Evolutionary conservation across 1,284 basidiomycete genomes (phyloP).

Genomic region (Exobasidium rhododendri): DNA sequence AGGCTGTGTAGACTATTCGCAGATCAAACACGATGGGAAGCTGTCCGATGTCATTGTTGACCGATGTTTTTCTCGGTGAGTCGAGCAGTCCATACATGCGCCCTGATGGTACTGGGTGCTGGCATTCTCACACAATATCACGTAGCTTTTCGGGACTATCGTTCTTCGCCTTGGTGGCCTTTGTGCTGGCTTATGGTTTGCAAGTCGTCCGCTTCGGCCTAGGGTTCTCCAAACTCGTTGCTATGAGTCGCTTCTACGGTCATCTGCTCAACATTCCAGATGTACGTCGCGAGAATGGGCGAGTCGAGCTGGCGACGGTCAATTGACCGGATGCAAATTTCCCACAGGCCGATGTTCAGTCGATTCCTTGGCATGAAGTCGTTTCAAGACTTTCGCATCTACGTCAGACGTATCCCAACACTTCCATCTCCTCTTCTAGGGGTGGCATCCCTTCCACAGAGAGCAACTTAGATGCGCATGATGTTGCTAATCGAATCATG

Average conservation of each 20-base stretch:
- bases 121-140: too few relatives aligned
- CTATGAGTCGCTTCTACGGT: conserved; percentile 84
- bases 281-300: too few relatives aligned
- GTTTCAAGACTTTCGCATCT: conserved; percentile 70
- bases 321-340: neutral
- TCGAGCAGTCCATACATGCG: too few relatives aligned
- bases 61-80: conserved; percentile 75
- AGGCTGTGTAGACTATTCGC: conserved; percentile 88
- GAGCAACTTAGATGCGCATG: conserved; percentile 77
- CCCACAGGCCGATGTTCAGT: conserved; percentile 90
- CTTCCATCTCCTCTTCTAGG: conserved; percentile 31
- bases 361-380: conserved; percentile 92
- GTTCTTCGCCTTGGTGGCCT: conserved; percentile 60
- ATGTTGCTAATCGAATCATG: conserved; percentile 92
- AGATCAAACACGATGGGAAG: conserved; percentile 58
- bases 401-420: conserved; percentile 38
- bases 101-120: too few relatives aligned
- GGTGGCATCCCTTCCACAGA: conserved; percentile 19
- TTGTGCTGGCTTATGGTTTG: conserved; percentile 71
- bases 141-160: conserved; percentile 73
- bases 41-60: conserved; percentile 69
- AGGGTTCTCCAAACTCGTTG: conserved; percentile 69
- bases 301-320: too few relatives aligned
- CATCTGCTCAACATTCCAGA: conserved; percentile 63
- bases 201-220: conserved; percentile 59